Conservation (phyloP, 2,329 filamentous ascomycete species). For the Thelonectria blattea region DNA sequence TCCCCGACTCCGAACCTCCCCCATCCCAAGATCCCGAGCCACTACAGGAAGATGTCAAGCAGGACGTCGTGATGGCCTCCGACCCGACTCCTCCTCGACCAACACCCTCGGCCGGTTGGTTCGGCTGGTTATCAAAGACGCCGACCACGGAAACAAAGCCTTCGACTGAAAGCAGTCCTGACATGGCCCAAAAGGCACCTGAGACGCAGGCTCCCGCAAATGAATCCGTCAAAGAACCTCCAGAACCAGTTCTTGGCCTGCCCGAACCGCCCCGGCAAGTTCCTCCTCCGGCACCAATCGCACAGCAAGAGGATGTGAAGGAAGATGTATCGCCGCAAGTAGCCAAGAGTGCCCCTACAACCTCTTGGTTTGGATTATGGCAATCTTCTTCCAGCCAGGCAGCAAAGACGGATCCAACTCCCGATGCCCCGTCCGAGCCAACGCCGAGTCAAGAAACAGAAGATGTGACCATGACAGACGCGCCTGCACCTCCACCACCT, state of each 20-base stretch:
- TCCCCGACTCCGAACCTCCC: constrained; percentile 12
- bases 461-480: constrained; percentile 53
- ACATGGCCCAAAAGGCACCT: constrained; percentile 23
- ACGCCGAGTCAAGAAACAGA: constrained; percentile 36
- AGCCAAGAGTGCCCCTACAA: constrained; percentile 28
- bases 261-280: constrained; percentile 26
- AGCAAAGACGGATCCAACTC: constrained; percentile 21
- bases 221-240: not conserved
- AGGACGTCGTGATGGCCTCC: constrained; percentile 2
- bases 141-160: constrained; percentile 36
- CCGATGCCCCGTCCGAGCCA: constrained; percentile 19
- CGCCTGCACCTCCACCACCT: constrained; percentile 40
- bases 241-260: constrained; percentile 15
- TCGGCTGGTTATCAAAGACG: constrained; percentile 56
- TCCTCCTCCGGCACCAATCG: constrained; percentile 33
- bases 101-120: constrained; percentile 55
- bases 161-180: constrained; percentile 1
- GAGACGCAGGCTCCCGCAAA: constrained; percentile 15
- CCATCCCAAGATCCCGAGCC: not conserved
- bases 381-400: constrained; percentile 30
- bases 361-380: constrained; percentile 53
- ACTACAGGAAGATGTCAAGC: constrained; percentile 9
- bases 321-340: constrained; percentile 15
- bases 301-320: constrained; percentile 21
- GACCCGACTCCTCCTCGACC: constrained; percentile 23